Conservation (phyloP, 331 rosid species). For the Quercus lobata region DNA sequence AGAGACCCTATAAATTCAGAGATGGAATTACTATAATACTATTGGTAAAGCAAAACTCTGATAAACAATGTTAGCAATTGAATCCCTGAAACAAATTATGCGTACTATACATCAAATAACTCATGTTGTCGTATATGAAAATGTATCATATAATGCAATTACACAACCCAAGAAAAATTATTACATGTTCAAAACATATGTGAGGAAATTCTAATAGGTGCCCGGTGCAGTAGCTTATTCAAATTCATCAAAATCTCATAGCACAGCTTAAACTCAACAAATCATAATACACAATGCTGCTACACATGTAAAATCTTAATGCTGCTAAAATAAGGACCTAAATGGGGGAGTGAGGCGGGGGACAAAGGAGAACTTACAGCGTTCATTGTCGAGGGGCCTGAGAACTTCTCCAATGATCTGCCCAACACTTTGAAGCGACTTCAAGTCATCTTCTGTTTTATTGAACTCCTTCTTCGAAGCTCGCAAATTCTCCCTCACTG, state of each 20-base stretch:
- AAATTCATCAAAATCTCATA: neutral
- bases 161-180: neutral
- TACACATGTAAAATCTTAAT: neutral
- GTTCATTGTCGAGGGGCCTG: constrained; percentile 92
- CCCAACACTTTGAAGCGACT: constrained; percentile 95
- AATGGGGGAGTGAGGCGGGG: neutral
- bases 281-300: neutral
- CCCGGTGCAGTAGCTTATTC: neutral
- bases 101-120: neutral
- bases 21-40: too few species aligned
- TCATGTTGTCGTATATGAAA: neutral
- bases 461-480: constrained; percentile 77
- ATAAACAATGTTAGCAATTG: too few species aligned
- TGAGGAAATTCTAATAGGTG: neutral
- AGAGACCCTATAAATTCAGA: too few species aligned
- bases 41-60: too few species aligned
- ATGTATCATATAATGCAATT: neutral
- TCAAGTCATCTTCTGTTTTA: constrained; percentile 95
- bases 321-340: neutral
- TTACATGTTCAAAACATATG: neutral
- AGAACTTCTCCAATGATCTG: constrained; percentile 97
- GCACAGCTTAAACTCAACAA: neutral
- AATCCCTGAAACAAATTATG: neutral
- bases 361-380: constrained; percentile 39
- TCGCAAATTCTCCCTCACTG: constrained; percentile 81